Evolutionary conservation across 2,329 filamentous ascomycete species (phyloP).

Genomic region (Pseudogymnoascus sp.): DNA sequence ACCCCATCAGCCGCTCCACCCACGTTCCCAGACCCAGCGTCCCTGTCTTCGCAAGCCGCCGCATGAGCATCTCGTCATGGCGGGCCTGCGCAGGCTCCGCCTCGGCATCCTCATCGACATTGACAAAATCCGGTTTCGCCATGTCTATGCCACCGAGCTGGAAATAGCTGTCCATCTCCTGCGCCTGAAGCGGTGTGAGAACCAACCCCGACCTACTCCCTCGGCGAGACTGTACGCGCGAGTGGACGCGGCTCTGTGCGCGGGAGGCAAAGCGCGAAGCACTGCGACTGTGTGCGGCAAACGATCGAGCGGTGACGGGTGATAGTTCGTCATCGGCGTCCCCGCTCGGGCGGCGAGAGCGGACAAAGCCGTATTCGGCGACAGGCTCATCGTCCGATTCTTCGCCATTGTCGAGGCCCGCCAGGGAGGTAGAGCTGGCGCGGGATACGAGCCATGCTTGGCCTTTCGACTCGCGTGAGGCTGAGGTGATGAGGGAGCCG

Average conservation of each 20-base stretch:
- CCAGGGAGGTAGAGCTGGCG: slow-evolving; percentile 56
- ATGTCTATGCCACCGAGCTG: slow-evolving; percentile 18
- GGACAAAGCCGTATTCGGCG: slow-evolving; percentile 40
- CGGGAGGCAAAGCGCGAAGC: slow-evolving; percentile 33
- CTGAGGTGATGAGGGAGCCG: slow-evolving; percentile 52
- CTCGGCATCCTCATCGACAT: slow-evolving; percentile 50
- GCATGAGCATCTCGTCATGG: slow-evolving; percentile 48
- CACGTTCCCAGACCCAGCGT: slow-evolving; percentile 46
- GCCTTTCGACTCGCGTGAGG: slow-evolving; percentile 58
- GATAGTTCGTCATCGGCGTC: slow-evolving; percentile 31
- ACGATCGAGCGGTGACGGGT: slow-evolving; percentile 23
- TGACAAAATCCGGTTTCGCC: slow-evolving; percentile 49
- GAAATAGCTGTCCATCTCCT: slow-evolving; percentile 40
- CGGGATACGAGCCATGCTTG: slow-evolving; percentile 60
- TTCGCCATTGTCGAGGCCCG: slow-evolving; percentile 43
- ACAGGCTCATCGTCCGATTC: slow-evolving; percentile 45
- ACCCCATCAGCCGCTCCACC: slow-evolving; percentile 51
- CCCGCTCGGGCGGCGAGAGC: slow-evolving; percentile 29
- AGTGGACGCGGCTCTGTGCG: slow-evolving; percentile 31
- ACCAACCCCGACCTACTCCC: slow-evolving; percentile 21
- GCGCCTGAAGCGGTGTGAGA: slow-evolving; percentile 37
- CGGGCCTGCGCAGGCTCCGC: slow-evolving; percentile 40
- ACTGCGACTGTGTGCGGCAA: slow-evolving; percentile 37
- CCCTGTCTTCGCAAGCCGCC: slow-evolving; percentile 46
- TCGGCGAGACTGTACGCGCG: slow-evolving; percentile 32